These are phyloP conservation scores for Colletotrichum musicola DNA, from an alignment of 2,329 filamentous ascomycete species.

Conservation along the genomic window DNA sequence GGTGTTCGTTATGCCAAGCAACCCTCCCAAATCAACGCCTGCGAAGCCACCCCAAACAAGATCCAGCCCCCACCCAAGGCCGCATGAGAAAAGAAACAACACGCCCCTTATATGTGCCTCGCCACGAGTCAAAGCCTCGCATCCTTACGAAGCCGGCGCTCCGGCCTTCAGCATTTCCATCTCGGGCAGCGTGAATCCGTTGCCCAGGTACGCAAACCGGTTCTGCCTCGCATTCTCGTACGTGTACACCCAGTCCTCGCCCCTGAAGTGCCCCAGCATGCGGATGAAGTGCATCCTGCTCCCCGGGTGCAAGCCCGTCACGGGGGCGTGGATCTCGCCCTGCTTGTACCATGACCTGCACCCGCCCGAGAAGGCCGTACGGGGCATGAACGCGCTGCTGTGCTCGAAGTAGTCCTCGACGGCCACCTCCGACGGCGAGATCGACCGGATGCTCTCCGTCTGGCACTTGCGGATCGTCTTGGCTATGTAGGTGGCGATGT, in stretches of 20 bases:
- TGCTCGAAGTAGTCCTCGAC: slow-evolving; percentile 65
- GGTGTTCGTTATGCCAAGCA: slow-evolving; percentile 9
- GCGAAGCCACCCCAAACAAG: slow-evolving; percentile 25
- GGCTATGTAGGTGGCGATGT: slow-evolving; percentile 65
- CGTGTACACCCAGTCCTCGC: slow-evolving; percentile 67
- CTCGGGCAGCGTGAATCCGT: slow-evolving; percentile 64
- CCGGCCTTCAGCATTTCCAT: slow-evolving; percentile 38
- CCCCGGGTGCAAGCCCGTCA: slow-evolving; percentile 64
- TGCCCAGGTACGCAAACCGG: slow-evolving; percentile 65
- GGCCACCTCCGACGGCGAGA: slow-evolving; percentile 59
- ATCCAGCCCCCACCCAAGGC: not conserved
- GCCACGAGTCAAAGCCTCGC: not conserved
- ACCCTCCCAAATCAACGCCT: slow-evolving; percentile 27
- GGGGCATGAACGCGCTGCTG: slow-evolving; percentile 64
- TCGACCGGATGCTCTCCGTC: slow-evolving; percentile 60
- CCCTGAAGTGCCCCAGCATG: slow-evolving; percentile 63
- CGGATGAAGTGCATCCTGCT: slow-evolving; percentile 66
- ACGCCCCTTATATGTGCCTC: not conserved
- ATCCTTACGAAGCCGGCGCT: slow-evolving; percentile 3
- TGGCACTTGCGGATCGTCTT: slow-evolving; percentile 63
- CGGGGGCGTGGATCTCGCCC: slow-evolving; percentile 56
- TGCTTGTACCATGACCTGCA: slow-evolving; percentile 67
- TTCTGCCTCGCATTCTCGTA: slow-evolving; percentile 55
- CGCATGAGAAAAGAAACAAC: not conserved
- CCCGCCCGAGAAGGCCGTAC: slow-evolving; percentile 61